These are phyloP conservation scores for Emydomyces testavorans DNA, from an alignment of 2,329 filamentous ascomycete genomes.

Conservation along the genomic window DNA sequence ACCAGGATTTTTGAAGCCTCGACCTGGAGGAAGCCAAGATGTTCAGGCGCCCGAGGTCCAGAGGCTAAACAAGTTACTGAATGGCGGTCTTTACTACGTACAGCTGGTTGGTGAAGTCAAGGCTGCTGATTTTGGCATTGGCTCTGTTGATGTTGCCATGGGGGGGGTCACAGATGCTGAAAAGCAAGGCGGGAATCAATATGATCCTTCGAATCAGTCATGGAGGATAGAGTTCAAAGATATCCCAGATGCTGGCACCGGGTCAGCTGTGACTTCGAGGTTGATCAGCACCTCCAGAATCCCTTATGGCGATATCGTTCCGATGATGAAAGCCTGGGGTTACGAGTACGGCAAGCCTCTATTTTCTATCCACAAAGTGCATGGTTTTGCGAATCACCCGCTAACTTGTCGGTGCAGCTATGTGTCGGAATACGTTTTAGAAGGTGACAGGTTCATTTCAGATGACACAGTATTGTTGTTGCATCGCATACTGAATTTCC, in stretches of 20 bases:
- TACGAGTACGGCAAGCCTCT: conserved; percentile 37
- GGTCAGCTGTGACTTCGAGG: conserved; percentile 44
- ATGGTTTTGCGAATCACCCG: background rate
- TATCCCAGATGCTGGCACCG: conserved; percentile 41
- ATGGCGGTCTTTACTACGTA: conserved; percentile 44
- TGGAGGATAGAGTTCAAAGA: conserved; percentile 41
- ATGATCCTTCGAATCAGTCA: conserved; percentile 29
- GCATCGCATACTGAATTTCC: conserved; percentile 43
- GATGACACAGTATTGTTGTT: conserved; percentile 48
- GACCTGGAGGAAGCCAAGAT: conserved; percentile 36
- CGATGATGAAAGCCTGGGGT: conserved; percentile 42
- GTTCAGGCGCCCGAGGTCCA: conserved; percentile 36
- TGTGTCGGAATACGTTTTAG: conserved; percentile 45
- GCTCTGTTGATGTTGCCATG: conserved; percentile 13
- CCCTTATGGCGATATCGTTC: conserved; percentile 39
- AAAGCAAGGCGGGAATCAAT: conserved; percentile 17
- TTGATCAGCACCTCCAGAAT: conserved; percentile 41
- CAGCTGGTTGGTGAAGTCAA: conserved; percentile 39
- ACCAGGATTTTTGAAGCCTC: conserved; percentile 31
- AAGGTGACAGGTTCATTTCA: conserved; percentile 48
- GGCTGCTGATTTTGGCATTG: conserved; percentile 30
- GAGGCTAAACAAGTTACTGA: conserved; percentile 37
- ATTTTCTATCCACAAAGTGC: background rate
- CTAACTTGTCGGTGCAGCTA: conserved; percentile 32
- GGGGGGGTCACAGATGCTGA: conserved; percentile 6